Conservation (phyloP, 1,139 yeast genomes). For the Nadsonia starkeyi-henricii region DNA sequence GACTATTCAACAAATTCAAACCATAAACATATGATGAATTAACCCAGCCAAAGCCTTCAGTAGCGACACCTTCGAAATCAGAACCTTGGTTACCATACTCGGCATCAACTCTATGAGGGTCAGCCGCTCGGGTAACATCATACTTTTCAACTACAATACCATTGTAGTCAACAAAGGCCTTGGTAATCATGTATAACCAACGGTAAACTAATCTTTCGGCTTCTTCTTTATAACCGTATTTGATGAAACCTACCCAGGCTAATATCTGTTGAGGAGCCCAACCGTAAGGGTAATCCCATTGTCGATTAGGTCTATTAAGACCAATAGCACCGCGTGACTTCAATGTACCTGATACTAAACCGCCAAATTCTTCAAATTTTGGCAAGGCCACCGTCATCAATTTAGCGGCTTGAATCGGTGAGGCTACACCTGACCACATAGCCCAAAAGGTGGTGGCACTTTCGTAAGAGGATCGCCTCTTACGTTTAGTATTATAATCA, state of each 20-base stretch:
- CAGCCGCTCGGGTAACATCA: conserved; percentile 69
- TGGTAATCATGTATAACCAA: conserved; percentile 83
- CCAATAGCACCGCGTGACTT: conserved; percentile 62
- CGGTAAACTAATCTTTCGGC: conserved; percentile 67
- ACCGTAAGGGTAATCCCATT: conserved; percentile 97
- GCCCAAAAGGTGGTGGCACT: conserved; percentile 92
- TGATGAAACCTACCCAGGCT: conserved; percentile 76
- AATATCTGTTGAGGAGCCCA: conserved; percentile 98
- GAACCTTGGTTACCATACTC: conserved; percentile 97
- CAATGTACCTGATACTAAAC: conserved; percentile 76
- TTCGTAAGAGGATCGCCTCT: conserved; percentile 52
- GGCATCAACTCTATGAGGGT: conserved; percentile 87
- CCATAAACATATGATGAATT: conserved; percentile 78
- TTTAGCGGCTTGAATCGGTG: conserved; percentile 55
- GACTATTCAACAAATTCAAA: conserved; percentile 49
- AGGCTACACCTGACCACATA: conserved; percentile 69
- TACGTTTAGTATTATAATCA: conserved; percentile 61
- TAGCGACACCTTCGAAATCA: conserved; percentile 84
- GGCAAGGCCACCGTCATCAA: conserved; percentile 49
- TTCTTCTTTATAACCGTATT: conserved; percentile 56
- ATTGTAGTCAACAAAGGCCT: conserved; percentile 83
- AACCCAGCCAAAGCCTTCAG: conserved; percentile 94
- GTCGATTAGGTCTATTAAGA: conserved; percentile 66
- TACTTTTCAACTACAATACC: conserved; percentile 96
- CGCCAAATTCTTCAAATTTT: conserved; percentile 76